Evolutionary conservation across 352 stramenopile species (phyloP), one percentile per base, ranked within the genome.

Genomic region (Pythium sukuiense): DNA sequence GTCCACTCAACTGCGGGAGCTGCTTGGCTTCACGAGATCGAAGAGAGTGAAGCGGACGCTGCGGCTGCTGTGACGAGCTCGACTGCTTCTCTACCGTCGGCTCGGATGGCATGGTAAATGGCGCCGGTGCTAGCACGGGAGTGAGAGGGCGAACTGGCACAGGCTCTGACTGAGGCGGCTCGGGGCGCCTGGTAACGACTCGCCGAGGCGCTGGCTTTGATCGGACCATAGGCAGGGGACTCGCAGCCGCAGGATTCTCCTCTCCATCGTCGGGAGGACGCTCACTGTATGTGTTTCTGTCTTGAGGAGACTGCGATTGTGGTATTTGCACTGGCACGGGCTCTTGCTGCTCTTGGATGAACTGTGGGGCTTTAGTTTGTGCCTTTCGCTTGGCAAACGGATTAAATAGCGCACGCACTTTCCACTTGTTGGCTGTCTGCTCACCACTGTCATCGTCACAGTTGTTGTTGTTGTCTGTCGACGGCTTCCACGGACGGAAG

Each of bases 381-480:
- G 41, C 49, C 59, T 80, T 79, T 12, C 76, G 70, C 62, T 86
- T 89, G 35, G 81, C 83, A 61, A 92, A 92, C 18, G 83, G 83
- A 68, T 92, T 86, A 20, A 84, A 65, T 13, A 92, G 67, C 12
- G 83, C 83, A 1, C 83, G 76, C n/a, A 76, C 75, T 66, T 87
- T 89, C 83, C 83, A 92, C 57, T 92, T 92, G 69, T 92, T 92
- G 14, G 55, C 50, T 2, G 66, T 60, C 20, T 61, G 24, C 16
- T 48, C 52, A 4, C 50, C 61, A 12, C 48, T 60, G 27, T 49
- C 60, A 1, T 61, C 55, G 24, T 64, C 67, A 20, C 48, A 48
- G 12, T 43, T 59, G 20, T 57, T 69, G 33, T 77, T 71, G 52
- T 67, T 67, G 13, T 54, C 46, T 33, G 14, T n/a, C 24, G 59